Evolutionary conservation across 495 filamentous ascomycete genomes (phyloP).

Genomic region (Podospora tetraspora): DNA sequence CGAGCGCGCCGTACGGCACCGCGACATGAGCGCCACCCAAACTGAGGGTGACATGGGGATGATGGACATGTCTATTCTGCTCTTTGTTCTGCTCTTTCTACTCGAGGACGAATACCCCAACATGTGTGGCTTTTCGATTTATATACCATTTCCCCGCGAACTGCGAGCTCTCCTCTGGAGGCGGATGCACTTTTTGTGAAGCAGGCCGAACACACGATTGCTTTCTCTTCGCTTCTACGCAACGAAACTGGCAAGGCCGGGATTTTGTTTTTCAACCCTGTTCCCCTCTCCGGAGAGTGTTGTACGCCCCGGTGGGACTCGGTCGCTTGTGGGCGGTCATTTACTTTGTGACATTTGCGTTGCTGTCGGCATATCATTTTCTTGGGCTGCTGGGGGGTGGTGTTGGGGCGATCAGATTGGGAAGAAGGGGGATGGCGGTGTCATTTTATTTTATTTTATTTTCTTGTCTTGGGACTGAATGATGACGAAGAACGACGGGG

Average conservation of each 20-base stretch:
- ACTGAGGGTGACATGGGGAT: not conserved
- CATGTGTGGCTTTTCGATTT: conserved; percentile 4
- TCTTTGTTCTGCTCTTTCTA: not conserved
- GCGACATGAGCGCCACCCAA: conserved; percentile 14
- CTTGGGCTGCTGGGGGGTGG: not conserved
- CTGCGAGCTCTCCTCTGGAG: not conserved
- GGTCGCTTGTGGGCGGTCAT: not conserved
- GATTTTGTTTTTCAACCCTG: not conserved
- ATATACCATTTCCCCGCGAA: not conserved
- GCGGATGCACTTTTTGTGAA: not conserved
- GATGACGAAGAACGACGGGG: not conserved
- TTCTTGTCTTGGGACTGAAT: not conserved
- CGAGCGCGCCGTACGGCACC: conserved; percentile 25
- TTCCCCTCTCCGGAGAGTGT: not conserved
- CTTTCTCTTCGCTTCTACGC: not conserved
- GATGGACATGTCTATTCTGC: not conserved
- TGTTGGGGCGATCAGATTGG: not conserved
- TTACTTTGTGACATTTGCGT: not conserved
- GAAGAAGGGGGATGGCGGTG: not conserved
- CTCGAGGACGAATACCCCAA: conserved; percentile 15
- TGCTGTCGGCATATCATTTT: not conserved
- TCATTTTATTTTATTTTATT: not conserved
- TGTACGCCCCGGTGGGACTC: not conserved
- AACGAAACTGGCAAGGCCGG: not conserved
- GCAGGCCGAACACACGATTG: not conserved